phyloP scores from a whole-genome alignment of 2,329 filamentous ascomycete genomes.

The Arthrobotrys conoides region DNA sequence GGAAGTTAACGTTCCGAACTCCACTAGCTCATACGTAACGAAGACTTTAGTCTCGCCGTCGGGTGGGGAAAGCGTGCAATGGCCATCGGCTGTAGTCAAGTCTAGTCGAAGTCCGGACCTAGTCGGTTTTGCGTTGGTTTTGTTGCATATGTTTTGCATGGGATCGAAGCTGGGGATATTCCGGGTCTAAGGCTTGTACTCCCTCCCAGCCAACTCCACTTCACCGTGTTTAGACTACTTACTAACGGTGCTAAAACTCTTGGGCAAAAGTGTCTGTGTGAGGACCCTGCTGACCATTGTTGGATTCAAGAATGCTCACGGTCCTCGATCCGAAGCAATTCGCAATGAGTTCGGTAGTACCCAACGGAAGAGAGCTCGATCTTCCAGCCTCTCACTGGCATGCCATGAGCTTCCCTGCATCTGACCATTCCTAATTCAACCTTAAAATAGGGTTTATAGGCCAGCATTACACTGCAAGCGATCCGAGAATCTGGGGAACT shows the following conservation, averaged over 20 bases:
- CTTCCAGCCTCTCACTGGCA: constrained; percentile 22
- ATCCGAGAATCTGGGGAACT: constrained; percentile 58
- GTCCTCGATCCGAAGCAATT: constrained; percentile 53
- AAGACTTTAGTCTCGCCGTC: constrained; percentile 11
- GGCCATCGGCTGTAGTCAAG: constrained; percentile 41
- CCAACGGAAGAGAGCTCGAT: constrained; percentile 25
- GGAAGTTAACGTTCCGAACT: constrained; percentile 29
- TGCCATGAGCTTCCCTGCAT: constrained; percentile 16
- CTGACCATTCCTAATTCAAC: constrained; percentile 30
- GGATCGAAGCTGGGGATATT: constrained; percentile 37
- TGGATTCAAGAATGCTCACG: background rate
- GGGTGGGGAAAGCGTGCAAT: constrained; percentile 23
- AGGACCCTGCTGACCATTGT: constrained; percentile 28
- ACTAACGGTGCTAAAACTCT: constrained; percentile 1
- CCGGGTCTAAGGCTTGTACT: constrained; percentile 33
- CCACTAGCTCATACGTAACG: constrained; percentile 17
- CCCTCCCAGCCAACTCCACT: background rate
- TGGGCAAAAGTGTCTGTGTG: background rate
- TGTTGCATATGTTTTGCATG: constrained; percentile 8
- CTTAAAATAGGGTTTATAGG: constrained; percentile 37
- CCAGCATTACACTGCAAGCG: constrained; percentile 21
- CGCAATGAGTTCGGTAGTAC: constrained; percentile 21
- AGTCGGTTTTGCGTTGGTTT: constrained; percentile 25
- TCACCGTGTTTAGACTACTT: constrained; percentile 2
- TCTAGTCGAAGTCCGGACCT: background rate